These are phyloP conservation scores for Rickenella mellea DNA, from an alignment of 768 basidiomycete genomes.

Conservation along the genomic window DNA sequence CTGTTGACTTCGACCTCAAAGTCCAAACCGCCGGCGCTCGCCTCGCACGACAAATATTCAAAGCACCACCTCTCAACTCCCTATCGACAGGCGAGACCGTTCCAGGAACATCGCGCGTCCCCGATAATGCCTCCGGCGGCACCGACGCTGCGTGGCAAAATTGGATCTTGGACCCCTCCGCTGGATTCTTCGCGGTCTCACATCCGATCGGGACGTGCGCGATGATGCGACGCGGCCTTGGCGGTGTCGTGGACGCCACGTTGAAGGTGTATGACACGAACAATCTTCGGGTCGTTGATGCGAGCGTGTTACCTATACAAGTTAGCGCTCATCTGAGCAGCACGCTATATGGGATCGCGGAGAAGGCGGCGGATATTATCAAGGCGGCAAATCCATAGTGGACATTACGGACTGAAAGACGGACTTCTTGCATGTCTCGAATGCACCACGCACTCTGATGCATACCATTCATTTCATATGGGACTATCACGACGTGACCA, in stretches of 20 bases:
- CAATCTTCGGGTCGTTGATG: constrained; percentile 41
- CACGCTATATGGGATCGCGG: constrained; percentile 45
- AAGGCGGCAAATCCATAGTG: too few species aligned
- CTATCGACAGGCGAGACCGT: constrained; percentile 33
- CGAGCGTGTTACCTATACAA: constrained; percentile 38
- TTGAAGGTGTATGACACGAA: constrained; percentile 11
- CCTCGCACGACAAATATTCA: constrained; percentile 32
- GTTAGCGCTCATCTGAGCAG: constrained; percentile 37
- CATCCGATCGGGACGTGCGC: constrained; percentile 38
- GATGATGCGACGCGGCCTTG: constrained; percentile 22
- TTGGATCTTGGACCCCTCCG: constrained; percentile 29
- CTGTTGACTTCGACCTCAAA: constrained; percentile 35
- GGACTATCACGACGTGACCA: too few species aligned
- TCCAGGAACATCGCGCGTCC: constrained; percentile 33
- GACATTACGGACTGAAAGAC: too few species aligned
- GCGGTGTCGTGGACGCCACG: constrained; percentile 16
- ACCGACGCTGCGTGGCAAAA: constrained; percentile 34
- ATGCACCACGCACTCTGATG: too few species aligned
- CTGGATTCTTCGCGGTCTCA: constrained; percentile 32
- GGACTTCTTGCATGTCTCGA: too few species aligned
- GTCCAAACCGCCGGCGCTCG: constrained; percentile 40
- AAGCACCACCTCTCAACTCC: constrained; percentile 19
- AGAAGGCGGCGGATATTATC: constrained; percentile 39
- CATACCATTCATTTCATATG: too few species aligned
- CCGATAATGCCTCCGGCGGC: constrained; percentile 30